Evolutionary conservation across 2,329 filamentous ascomycete genomes (phyloP), one percentile per base, ranked within the genome.

Genomic region (Fusarium pseudograminearum): DNA sequence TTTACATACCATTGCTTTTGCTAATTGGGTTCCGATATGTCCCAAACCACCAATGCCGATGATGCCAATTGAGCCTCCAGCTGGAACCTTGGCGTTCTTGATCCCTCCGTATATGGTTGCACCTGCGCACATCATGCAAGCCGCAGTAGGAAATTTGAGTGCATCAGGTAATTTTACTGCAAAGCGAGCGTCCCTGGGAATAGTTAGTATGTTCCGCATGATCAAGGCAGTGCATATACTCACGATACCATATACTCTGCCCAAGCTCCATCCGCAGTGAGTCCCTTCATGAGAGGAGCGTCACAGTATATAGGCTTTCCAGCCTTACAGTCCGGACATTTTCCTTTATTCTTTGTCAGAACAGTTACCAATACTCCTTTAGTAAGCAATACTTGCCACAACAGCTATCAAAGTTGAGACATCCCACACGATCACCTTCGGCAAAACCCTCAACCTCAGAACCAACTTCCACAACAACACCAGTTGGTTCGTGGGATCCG

Each of bases 331-430:
- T 34, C 61, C 0, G 48, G 61, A 2, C 54, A 66, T 4, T 41
- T 46, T 0, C 26, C 22, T 65, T 0, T 12, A 8, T 6, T 18
- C 0, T 6, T 10, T 1, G 9, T 64, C 8, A 56, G 36, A 5
- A 28, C 7, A 36, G 18, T 4, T 9, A 4, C 12, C 6, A 6
- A 33, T 30, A 5, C 2, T 2, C 1, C 3, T 0, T 3, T 0
- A 4, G 12, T 11, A 10, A 15, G 3, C 0, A n/a, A n/a, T 0
- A 1, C 48, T 4, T 31, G 51, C 55, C 48, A 10, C 40, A 65
- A 4, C 45, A 66, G 38, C 50, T 51, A 3, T 66, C 63, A 38
- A 66, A 66, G 26, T 65, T 61, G 7, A 66, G 42, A 16, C 61
- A 61, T 7, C 48, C 55, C 4, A 66, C 63, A 0, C 61, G 48